Evolutionary conservation across 768 basidiomycete genomes (phyloP).

Genomic region (Butyriboletus loyo): DNA sequence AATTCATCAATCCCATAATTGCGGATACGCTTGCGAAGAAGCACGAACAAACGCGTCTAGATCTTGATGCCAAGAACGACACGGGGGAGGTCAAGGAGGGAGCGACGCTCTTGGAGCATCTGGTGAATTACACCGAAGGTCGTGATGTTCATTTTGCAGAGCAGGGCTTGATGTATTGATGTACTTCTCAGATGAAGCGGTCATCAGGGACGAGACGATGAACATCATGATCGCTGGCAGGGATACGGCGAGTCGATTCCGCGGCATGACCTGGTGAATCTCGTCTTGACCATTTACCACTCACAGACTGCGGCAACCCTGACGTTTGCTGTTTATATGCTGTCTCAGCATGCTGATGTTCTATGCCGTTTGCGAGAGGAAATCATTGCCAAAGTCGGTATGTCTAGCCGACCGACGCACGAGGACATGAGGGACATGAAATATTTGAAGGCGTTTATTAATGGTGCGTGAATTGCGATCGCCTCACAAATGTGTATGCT

Average conservation of each 20-base stretch:
- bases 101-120: constrained; percentile 48
- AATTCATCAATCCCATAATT: constrained; percentile 49
- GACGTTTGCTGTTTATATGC: constrained; percentile 40
- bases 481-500: not conserved
- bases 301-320: constrained; percentile 33
- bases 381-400: constrained; percentile 51
- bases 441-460: constrained; percentile 61
- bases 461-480: constrained; percentile 38
- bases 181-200: constrained; percentile 15
- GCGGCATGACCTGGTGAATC: not conserved
- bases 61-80: constrained; percentile 1
- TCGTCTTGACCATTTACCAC: not conserved
- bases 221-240: constrained; percentile 31
- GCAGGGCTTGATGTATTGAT: not conserved
- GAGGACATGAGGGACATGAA: constrained; percentile 62
- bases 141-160: constrained; percentile 1
- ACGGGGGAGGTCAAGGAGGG: constrained; percentile 36
- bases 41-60: constrained; percentile 10
- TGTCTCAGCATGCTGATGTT: constrained; percentile 51
- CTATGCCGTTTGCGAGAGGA: constrained; percentile 52
- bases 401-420: constrained; percentile 45
- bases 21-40: constrained; percentile 40
- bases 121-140: constrained; percentile 56
- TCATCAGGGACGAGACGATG: constrained; percentile 25
- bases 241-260: constrained; percentile 42